These are phyloP conservation scores for Dioscorea dumetorum DNA, from an alignment of 106 monocot genomes.

Conservation along the genomic window DNA sequence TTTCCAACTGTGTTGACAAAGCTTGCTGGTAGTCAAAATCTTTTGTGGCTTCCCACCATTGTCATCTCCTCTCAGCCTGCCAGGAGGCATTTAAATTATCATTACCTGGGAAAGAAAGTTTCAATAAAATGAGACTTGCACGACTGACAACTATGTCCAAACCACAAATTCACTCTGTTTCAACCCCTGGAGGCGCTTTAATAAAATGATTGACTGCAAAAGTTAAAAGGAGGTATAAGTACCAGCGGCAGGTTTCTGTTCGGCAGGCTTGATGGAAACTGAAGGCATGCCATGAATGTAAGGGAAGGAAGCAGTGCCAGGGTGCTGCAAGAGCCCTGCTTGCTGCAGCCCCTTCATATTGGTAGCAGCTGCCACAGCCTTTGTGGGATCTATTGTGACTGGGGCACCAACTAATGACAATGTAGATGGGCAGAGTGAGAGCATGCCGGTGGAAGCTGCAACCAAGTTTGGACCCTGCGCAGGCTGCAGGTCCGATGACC, in stretches of 20 bases:
- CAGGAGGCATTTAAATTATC: slow-evolving; percentile 38
- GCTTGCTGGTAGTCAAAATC: too few species aligned
- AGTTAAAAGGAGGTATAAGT: neutral
- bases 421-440: slow-evolving; percentile 9
- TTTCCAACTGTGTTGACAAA: too few species aligned
- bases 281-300: slow-evolving; percentile 40
- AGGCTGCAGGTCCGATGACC: slow-evolving; percentile 14
- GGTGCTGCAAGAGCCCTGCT: slow-evolving; percentile 14
- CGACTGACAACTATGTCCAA: neutral
- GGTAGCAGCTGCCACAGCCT: neutral
- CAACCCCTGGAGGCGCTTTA: neutral
- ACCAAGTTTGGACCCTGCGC: slow-evolving; percentile 15
- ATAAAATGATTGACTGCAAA: neutral
- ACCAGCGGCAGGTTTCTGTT: slow-evolving; percentile 52
- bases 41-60: too few species aligned
- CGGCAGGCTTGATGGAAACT: slow-evolving; percentile 36
- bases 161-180: neutral
- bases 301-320: slow-evolving; percentile 19
- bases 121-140: slow-evolving; percentile 3
- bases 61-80: slow-evolving; percentile 49
- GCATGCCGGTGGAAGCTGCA: slow-evolving; percentile 10
- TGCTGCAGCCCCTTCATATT: slow-evolving; percentile 14
- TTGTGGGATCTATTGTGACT: slow-evolving; percentile 12
- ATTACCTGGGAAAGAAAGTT: slow-evolving; percentile 28
- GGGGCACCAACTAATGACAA: slow-evolving; percentile 2